Evolutionary conservation across 129 eudicot genomes (phyloP).

Genomic region (Cynara cardunculus): DNA sequence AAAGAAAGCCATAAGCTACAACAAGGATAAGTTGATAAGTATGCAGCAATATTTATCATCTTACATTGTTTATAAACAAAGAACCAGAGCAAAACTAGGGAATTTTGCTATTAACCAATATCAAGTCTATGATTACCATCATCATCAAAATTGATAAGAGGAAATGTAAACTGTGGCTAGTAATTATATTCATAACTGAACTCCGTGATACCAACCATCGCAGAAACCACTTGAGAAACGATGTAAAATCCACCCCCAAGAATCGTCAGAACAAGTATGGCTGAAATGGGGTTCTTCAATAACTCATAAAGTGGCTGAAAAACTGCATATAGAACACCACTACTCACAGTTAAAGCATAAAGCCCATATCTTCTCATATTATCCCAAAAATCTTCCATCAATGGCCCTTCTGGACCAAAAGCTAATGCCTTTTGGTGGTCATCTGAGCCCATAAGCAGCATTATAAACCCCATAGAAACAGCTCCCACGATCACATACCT

Average conservation of each 20-base stretch:
- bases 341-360: conserved; percentile 83
- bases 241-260: conserved; percentile 71
- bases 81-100: not conserved
- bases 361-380: conserved; percentile 96
- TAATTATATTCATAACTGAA: conserved; percentile 70
- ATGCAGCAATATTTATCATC: not conserved
- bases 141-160: not conserved
- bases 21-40: conserved; percentile 8
- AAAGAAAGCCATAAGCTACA: conserved; percentile 11
- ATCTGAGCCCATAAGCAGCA: conserved; percentile 67
- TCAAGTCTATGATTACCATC: conserved; percentile 9
- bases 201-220: conserved; percentile 91
- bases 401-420: conserved; percentile 91
- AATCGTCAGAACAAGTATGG: conserved; percentile 57
- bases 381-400: conserved; percentile 97
- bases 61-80: conserved; percentile 4
- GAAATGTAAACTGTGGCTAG: conserved; percentile 17
- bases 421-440: conserved; percentile 77
- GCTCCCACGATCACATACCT: conserved; percentile 55
- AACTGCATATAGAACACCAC: conserved; percentile 67
- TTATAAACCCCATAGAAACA: conserved; percentile 49
- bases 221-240: conserved; percentile 81
- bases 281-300: conserved; percentile 90
- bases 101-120: conserved; percentile 12
- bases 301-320: conserved; percentile 77